Base-by-base conservation (phyloP, 2,329 filamentous ascomycete species). In the Neonectria punicea region DNA sequence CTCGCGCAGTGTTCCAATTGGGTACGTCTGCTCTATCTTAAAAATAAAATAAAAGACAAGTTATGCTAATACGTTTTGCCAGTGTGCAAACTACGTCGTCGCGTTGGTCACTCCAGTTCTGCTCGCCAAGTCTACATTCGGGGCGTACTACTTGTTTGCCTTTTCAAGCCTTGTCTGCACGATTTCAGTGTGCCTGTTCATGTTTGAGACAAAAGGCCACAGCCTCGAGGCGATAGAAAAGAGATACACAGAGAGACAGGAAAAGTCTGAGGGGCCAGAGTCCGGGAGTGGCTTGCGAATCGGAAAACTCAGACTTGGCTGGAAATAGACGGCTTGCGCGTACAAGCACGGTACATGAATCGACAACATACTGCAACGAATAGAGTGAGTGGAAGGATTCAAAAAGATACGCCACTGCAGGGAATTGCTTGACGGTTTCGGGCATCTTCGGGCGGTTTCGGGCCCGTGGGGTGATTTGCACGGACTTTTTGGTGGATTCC, bases 1-100 rank as follows among this genome's bases (percentile, higher is more conserved):
- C 73, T 89, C 30, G 86, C 85, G 1, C 83, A 87, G 61, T 83
- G 85, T 3, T 80, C 82, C 16, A 87, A 87, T 53, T 88, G 85
- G 80, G 79, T 82, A 50, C 63, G 76, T 71, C 2, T 9, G 9
- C n/a, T 11, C 2, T 9, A 11, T 34, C 3, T 14, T 9, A 30
- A 22, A 22, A 1, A 18, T 18, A 14, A 20, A 5, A 20, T 6
- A 7, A 18, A 14, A 20, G 6, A 20, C 7, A 7, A 18, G 66
- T 25, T 64, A 10, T 13, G 11, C 20, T 66, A 11, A 66, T 14
- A 4, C 11, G 5, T 0, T 0, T 1, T 1, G 36, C 5, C 13
- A 81, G 80, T 58, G 80, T 22, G 76, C 80, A 16, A 85, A 85
- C 43, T 85, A 81, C 36, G 59, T 84, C 2, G 80, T 85, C 0